These are phyloP conservation scores for Leersia perrieri DNA, from an alignment of 176 grass and related monocot species.

Conservation along the genomic window DNA sequence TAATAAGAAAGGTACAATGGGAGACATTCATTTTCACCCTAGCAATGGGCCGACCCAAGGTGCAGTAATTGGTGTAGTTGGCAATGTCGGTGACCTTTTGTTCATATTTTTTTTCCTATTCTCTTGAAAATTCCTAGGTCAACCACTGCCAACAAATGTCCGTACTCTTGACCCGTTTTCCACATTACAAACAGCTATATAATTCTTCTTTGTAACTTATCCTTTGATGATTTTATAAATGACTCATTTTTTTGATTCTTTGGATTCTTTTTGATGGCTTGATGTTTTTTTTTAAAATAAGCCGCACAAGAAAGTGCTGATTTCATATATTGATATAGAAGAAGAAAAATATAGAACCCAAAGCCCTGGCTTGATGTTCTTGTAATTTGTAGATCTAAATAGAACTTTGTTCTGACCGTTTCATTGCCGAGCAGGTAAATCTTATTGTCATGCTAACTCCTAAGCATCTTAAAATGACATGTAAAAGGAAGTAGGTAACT, in stretches of 20 bases:
- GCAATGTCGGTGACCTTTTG: too few species aligned
- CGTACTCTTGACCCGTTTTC: background rate
- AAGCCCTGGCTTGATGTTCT: background rate
- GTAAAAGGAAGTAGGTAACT: background rate
- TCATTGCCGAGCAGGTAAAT: background rate
- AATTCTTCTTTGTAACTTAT: background rate
- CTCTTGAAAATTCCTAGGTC: too few species aligned
- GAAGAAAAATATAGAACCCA: too few species aligned
- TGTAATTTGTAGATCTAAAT: background rate
- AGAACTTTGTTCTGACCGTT: background rate
- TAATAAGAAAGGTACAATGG: background rate
- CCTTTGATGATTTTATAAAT: background rate
- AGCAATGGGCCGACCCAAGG: too few species aligned
- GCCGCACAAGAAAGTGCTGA: too few species aligned
- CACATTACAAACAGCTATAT: background rate
- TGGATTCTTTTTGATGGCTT: background rate
- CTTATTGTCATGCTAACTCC: background rate
- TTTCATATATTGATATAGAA: too few species aligned
- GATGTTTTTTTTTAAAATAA: too few species aligned
- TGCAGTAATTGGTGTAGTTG: too few species aligned
- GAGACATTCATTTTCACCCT: too few species aligned
- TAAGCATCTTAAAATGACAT: background rate
- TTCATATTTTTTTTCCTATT: too few species aligned
- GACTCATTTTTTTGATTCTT: background rate
- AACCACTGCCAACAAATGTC: too few species aligned